These are phyloP conservation scores for Clathrus columnatus DNA, from an alignment of 768 basidiomycete genomes.

Conservation along the genomic window DNA sequence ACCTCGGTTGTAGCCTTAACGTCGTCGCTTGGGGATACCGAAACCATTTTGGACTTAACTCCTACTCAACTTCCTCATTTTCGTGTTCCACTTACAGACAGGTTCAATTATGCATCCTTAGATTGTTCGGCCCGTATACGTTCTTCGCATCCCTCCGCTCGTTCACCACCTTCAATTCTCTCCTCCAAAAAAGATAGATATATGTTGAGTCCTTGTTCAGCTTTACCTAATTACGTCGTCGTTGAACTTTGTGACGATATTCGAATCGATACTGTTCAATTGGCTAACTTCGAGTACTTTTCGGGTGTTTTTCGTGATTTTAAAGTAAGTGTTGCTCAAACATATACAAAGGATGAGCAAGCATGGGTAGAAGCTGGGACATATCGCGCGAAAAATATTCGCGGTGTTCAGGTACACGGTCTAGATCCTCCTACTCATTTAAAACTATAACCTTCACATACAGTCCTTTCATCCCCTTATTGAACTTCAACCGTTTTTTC, in stretches of 20 bases:
- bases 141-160: slow-evolving; percentile 68
- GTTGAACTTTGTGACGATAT: slow-evolving; percentile 98
- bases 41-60: neutral
- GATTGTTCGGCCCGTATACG: slow-evolving; percentile 95
- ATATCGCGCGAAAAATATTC: slow-evolving; percentile 71
- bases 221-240: slow-evolving; percentile 64
- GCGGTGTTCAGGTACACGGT: slow-evolving; percentile 75
- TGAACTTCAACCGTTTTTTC: slow-evolving; percentile 76
- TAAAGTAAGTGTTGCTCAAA: slow-evolving; percentile 60
- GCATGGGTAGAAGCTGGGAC: slow-evolving; percentile 75
- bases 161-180: slow-evolving; percentile 75
- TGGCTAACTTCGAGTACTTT: slow-evolving; percentile 98
- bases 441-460: neutral
- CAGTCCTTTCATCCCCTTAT: slow-evolving; percentile 73
- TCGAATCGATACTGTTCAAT: slow-evolving; percentile 88
- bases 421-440: neutral
- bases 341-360: slow-evolving; percentile 47
- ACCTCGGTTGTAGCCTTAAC: neutral
- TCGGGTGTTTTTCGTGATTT: slow-evolving; percentile 94
- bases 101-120: slow-evolving; percentile 89
- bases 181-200: slow-evolving; percentile 87
- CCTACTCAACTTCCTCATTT: slow-evolving; percentile 43
- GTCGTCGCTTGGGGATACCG: neutral
- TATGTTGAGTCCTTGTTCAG: slow-evolving; percentile 89
- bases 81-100: slow-evolving; percentile 67